Percentiles rank a stretch among this genome's conserved stretches.
These are phyloP conservation scores for Clonostachys rhizophaga DNA, from an alignment of 2,329 filamentous ascomycete species.

Conservation along the genomic window DNA sequence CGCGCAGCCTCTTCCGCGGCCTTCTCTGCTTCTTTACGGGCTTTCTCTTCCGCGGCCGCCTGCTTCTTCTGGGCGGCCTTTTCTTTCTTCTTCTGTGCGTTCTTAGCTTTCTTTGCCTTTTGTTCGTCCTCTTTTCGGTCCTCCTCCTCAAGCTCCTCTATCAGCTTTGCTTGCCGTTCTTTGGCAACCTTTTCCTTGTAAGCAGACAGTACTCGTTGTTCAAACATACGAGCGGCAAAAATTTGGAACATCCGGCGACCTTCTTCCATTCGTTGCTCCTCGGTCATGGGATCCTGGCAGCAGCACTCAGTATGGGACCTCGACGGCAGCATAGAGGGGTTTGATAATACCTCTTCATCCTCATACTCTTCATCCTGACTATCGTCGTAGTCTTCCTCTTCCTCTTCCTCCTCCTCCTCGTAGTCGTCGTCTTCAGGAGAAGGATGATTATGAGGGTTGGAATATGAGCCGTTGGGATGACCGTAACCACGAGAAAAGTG, in stretches of 20 bases:
- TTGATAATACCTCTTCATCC: conserved; percentile 70
- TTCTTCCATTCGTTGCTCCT: conserved; percentile 98
- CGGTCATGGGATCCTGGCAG: conserved; percentile 86
- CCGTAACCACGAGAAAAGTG: conserved; percentile 55
- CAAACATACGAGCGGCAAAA: conserved; percentile 98
- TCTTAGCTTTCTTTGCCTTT: conserved; percentile 89
- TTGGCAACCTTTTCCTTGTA: conserved; percentile 95
- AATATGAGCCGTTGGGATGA: conserved; percentile 57
- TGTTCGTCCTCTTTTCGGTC: conserved; percentile 69
- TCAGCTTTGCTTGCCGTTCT: conserved; percentile 83
- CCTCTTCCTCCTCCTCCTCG: conserved; percentile 61
- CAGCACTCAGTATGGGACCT: conserved; percentile 36
- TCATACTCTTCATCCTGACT: conserved; percentile 61
- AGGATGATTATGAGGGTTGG: conserved; percentile 63
- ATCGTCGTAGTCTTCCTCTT: conserved; percentile 56
- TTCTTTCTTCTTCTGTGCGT: conserved; percentile 93
- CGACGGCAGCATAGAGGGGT: conserved; percentile 30
- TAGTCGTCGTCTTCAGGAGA: conserved; percentile 74
- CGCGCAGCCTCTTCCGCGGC: conserved; percentile 79
- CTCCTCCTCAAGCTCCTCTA: conserved; percentile 90
- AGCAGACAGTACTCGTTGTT: conserved; percentile 92
- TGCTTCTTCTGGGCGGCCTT: conserved; percentile 88
- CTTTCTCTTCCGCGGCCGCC: conserved; percentile 85
- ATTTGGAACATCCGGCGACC: conserved; percentile 99
- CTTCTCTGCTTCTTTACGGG: conserved; percentile 81